Evolutionary conservation across 2,329 filamentous ascomycete species (phyloP).

Genomic region (Clarireedia homoeocarpa): DNA sequence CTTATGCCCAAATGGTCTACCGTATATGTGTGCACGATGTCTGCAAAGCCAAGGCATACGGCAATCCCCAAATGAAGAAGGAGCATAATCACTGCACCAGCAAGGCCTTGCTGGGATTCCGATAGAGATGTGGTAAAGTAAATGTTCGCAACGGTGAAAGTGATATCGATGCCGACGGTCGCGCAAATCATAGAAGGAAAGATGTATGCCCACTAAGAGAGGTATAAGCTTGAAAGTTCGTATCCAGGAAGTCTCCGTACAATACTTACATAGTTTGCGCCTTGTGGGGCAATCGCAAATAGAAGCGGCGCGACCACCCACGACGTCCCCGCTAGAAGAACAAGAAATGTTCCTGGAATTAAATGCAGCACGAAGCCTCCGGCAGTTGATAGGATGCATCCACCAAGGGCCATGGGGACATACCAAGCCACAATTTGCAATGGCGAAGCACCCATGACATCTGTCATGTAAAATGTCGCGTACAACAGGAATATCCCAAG

Average conservation of each 20-base stretch:
- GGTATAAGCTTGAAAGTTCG: background rate
- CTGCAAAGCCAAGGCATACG: conserved; percentile 62
- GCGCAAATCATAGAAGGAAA: conserved; percentile 63
- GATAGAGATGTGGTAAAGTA: conserved; percentile 71
- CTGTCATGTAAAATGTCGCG: conserved; percentile 54
- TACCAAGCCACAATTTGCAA: conserved; percentile 53
- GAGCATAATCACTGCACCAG: conserved; percentile 63
- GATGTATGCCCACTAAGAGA: conserved; percentile 58
- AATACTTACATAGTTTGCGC: conserved; percentile 22
- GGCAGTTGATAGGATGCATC: conserved; percentile 56
- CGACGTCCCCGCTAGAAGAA: conserved; percentile 43
- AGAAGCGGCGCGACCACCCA: conserved; percentile 45
- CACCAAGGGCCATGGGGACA: conserved; percentile 59
- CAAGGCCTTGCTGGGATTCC: conserved; percentile 58
- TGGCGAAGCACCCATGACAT: conserved; percentile 44
- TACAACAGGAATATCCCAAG: conserved; percentile 65
- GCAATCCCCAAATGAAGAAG: conserved; percentile 66
- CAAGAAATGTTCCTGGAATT: conserved; percentile 44
- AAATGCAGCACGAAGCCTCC: conserved; percentile 49
- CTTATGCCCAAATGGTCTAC: conserved; percentile 32
- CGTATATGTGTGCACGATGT: conserved; percentile 47
- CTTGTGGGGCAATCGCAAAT: conserved; percentile 43
- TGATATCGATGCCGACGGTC: conserved; percentile 68
- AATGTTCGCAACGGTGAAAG: conserved; percentile 67
- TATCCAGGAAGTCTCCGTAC: background rate